These are phyloP conservation scores for Bassia scoparia DNA, from an alignment of 148 eudicot genomes.

Conservation along the genomic window DNA sequence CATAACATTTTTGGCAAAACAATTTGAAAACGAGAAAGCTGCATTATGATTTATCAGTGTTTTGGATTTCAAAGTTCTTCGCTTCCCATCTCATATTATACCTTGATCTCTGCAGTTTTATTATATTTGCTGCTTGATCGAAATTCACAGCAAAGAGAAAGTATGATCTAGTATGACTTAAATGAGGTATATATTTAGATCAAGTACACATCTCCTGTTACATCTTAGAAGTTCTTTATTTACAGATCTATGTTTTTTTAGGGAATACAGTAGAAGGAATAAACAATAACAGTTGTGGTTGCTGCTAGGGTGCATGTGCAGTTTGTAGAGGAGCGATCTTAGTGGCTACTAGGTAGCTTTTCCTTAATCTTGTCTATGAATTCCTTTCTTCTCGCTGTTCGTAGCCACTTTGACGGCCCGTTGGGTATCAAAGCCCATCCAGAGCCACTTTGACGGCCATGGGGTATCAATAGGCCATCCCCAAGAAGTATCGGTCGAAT, in stretches of 20 bases:
- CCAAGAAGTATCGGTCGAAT: constrained; percentile 16
- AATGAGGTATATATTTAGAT: not conserved
- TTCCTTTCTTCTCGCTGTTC: constrained; percentile 62
- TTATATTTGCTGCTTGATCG: not conserved
- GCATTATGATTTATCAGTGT: no score
- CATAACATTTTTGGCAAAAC: no score
- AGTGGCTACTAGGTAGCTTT: constrained; percentile 51
- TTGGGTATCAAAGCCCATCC: constrained; percentile 11
- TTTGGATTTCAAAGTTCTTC: no score
- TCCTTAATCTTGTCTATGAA: constrained; percentile 84
- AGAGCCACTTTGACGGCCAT: not conserved
- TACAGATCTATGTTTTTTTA: not conserved
- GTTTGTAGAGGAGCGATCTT: not conserved
- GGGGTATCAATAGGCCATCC: not conserved
- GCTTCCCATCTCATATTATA: not conserved
- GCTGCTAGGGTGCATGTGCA: no score
- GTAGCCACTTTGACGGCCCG: constrained; percentile 7
- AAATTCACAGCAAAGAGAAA: no score
- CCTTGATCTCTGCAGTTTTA: no score
- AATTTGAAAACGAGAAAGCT: no score
- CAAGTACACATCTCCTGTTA: not conserved
- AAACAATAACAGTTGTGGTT: not conserved
- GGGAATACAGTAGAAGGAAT: not conserved
- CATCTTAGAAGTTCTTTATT: not conserved
- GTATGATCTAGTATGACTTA: no score